Evolutionary conservation across 306 rosid genomes (phyloP).

Genomic region (Pyrus pyrifolia): DNA sequence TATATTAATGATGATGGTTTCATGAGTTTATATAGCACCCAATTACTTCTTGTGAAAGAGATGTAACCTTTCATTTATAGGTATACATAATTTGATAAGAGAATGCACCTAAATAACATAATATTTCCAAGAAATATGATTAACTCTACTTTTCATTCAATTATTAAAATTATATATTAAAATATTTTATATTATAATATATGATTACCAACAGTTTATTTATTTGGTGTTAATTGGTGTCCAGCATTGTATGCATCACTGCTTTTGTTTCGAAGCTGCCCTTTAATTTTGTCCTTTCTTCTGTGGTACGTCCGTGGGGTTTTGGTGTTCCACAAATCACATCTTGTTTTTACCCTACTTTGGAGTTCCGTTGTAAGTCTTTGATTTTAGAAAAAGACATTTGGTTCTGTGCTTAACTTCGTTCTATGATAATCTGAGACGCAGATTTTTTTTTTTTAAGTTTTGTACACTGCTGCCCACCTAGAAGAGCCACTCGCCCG

Average conservation of each 20-base stretch:
- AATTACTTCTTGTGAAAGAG: no score
- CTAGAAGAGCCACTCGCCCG: not conserved
- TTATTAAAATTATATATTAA: no score
- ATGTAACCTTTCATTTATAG: no score
- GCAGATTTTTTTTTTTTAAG: no score
- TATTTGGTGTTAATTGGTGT: not conserved
- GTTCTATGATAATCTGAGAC: no score
- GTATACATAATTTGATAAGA: no score
- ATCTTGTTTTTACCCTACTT: constrained; percentile 1
- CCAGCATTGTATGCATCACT: not conserved
- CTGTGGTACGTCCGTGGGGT: not conserved
- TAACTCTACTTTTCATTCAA: no score
- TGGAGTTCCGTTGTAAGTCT: constrained; percentile 4
- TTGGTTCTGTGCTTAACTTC: not conserved
- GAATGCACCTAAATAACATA: no score
- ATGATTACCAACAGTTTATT: not conserved
- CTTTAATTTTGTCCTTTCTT: constrained; percentile 12
- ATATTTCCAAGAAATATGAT: no score
- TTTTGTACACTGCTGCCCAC: not conserved
- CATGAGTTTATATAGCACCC: no score
- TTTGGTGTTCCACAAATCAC: not conserved
- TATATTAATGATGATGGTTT: no score
- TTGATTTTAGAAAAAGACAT: constrained; percentile 2
- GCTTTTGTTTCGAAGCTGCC: constrained; percentile 23
- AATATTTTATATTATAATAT: no score